These are phyloP conservation scores for Xylaria sp. DNA, from an alignment of 2,329 filamentous ascomycete genomes.

Conservation along the genomic window DNA sequence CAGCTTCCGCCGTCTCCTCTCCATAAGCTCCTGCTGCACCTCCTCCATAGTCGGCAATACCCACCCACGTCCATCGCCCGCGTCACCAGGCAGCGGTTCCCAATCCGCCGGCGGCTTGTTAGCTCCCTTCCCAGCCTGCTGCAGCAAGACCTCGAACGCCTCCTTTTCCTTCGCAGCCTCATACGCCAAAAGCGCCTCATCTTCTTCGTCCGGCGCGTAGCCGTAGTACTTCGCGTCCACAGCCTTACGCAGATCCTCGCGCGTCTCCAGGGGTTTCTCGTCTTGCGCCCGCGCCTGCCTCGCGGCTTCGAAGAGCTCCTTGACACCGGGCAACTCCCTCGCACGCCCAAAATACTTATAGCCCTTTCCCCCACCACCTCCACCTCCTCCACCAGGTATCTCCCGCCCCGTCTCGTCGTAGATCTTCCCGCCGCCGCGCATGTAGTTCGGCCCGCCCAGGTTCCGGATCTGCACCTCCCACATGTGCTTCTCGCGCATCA, in stretches of 20 bases:
- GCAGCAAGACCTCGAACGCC: slow-evolving; percentile 75
- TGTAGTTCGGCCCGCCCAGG: slow-evolving; percentile 96
- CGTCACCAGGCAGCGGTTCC: slow-evolving; percentile 88
- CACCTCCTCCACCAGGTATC: slow-evolving; percentile 69
- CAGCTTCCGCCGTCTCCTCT: slow-evolving; percentile 83
- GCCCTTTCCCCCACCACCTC: slow-evolving; percentile 81
- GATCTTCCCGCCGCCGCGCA: slow-evolving; percentile 77
- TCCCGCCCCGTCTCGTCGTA: slow-evolving; percentile 80
- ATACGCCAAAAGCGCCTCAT: slow-evolving; percentile 81
- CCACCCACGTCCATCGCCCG: slow-evolving; percentile 85
- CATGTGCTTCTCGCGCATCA: slow-evolving; percentile 99
- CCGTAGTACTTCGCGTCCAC: slow-evolving; percentile 97
- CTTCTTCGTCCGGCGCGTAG: slow-evolving; percentile 92
- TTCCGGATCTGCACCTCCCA: slow-evolving; percentile 98
- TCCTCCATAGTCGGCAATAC: slow-evolving; percentile 86
- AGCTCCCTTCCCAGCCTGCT: slow-evolving; percentile 61
- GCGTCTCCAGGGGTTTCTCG: slow-evolving; percentile 72
- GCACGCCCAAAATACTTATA: slow-evolving; percentile 96
- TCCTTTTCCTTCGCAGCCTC: slow-evolving; percentile 87
- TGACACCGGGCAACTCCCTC: slow-evolving; percentile 89
- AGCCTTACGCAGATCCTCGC: slow-evolving; percentile 75
- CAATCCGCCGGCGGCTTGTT: slow-evolving; percentile 72
- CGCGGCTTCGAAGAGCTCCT: slow-evolving; percentile 92
- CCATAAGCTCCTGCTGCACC: slow-evolving; percentile 93
- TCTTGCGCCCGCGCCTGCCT: slow-evolving; percentile 63